Base-by-base conservation (phyloP, 495 filamentous ascomycete genomes). In the Sordaria brevicollis region DNA sequence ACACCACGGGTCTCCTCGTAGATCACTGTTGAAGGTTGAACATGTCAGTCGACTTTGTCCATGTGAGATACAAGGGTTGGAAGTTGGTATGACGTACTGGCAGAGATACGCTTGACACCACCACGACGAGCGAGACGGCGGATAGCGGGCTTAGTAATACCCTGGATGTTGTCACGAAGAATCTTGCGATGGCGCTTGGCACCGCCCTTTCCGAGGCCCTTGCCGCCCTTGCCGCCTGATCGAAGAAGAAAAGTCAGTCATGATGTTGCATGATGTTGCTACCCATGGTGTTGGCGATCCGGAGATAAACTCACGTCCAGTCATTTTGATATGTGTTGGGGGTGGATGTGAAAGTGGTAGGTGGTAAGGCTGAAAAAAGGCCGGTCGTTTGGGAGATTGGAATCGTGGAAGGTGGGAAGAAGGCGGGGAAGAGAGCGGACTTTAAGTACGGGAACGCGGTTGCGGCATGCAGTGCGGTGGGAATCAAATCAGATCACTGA, bases 81-180 rank as follows among this genome's bases (percentile, higher is more conserved):
- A 34, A n/a, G 13, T 5, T 17, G 25, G 13, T 62, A 66, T 10
- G 67, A 87, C 89, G 75, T 88, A 91, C 89, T 94, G 83, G 92
- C 92, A 79, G 96, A 98, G 86, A 99, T 99, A 97, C 96, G 95
- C 93, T 99, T 97, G 87, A 97, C 94, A 93, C 94, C 94, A 85
- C 94, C 94, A 93, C 94, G 93, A 83, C 94, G 93, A 71, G 95
- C 95, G 83, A 99, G 95, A 96, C 95, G 96, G 82, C 95, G 93
- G 87, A 99, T 99, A 81, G 95, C 95, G 82, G 95, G 95, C 93
- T 99, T 99, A 83, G 95, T 99, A 84, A 99, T 99, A 88, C 95
- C 95, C 80, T 97, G 94, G 82, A 98, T 97, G 90, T 97, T 98
- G 90, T 98, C 94, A 81, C 94, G 93, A 80, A 99, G 88, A 86